phyloP scores from a whole-genome alignment of 2,329 filamentous ascomycete species.

The Acephala macrosclerotiorum region DNA sequence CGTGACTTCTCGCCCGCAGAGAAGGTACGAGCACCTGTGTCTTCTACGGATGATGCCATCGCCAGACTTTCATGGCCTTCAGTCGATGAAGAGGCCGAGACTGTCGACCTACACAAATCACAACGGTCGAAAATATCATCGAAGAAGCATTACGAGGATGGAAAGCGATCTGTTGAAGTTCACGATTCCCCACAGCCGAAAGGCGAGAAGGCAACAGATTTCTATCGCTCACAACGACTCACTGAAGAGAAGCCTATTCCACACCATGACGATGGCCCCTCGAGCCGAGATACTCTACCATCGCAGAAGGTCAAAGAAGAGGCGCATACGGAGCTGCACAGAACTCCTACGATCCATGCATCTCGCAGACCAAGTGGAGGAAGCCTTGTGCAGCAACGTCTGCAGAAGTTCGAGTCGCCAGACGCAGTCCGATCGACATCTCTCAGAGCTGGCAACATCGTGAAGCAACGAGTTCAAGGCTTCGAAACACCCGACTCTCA shows the following conservation, averaged over 20 bases:
- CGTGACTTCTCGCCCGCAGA: slow-evolving; percentile 51
- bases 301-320: slow-evolving; percentile 29
- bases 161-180: slow-evolving; percentile 21
- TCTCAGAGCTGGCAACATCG: slow-evolving; percentile 4
- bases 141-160: slow-evolving; percentile 25
- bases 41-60: slow-evolving; percentile 45
- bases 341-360: slow-evolving; percentile 33
- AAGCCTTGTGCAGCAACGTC: slow-evolving; percentile 35
- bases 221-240: slow-evolving; percentile 27
- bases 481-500: slow-evolving; percentile 21
- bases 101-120: slow-evolving; percentile 49
- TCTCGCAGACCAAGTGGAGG: slow-evolving; percentile 19
- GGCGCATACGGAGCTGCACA: slow-evolving; percentile 32
- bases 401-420: slow-evolving; percentile 37
- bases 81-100: slow-evolving; percentile 55
- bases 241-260: slow-evolving; percentile 18
- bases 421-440: slow-evolving; percentile 18
- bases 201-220: slow-evolving; percentile 29
- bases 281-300: slow-evolving; percentile 27
- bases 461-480: slow-evolving; percentile 12
- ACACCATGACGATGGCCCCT: slow-evolving; percentile 24
- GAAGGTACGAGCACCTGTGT: slow-evolving; percentile 38
- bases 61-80: slow-evolving; percentile 48
- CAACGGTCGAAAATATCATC: slow-evolving; percentile 32
- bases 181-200: slow-evolving; percentile 27